phyloP scores from a whole-genome alignment of 73 alveolate species.

The Tetrahymena elliotti region DNA sequence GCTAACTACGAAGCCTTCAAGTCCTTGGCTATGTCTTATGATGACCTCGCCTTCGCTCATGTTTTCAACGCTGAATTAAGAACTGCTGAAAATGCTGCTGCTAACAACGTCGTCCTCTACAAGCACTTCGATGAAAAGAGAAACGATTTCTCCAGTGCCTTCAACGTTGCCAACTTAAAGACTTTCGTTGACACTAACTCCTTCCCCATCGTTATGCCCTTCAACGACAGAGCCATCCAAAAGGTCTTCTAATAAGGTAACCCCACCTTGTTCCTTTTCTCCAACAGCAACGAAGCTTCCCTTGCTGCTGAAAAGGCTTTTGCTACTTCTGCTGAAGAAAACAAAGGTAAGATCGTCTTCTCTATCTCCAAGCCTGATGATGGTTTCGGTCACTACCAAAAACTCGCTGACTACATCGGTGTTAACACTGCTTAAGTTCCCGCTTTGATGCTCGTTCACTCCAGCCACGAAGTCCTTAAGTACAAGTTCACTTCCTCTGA shows the following conservation, averaged over 20 bases:
- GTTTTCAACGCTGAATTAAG: constrained; percentile 44
- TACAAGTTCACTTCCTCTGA: constrained; percentile 53
- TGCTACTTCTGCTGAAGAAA: constrained; percentile 61
- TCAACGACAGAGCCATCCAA: constrained; percentile 81
- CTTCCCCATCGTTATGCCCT: constrained; percentile 77
- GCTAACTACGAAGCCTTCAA: constrained; percentile 56
- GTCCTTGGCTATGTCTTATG: constrained; percentile 59
- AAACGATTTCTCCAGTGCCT: constrained; percentile 55
- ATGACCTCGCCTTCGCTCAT: constrained; percentile 68
- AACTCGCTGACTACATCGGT: constrained; percentile 83
- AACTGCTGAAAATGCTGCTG: constrained; percentile 46
- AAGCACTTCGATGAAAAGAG: constrained; percentile 72
- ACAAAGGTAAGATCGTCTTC: constrained; percentile 64
- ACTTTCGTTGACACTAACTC: constrained; percentile 57
- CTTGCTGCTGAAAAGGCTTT: constrained; percentile 48
- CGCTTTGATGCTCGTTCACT: constrained; percentile 61
- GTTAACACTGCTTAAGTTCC: constrained; percentile 61
- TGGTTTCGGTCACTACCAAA: constrained; percentile 55
- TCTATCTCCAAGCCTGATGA: constrained; percentile 63
- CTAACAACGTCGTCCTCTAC: constrained; percentile 56
- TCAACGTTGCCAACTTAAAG: constrained; percentile 42
- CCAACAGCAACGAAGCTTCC: constrained; percentile 55
- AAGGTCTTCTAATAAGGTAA: constrained; percentile 71
- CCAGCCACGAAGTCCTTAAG: constrained; percentile 60
- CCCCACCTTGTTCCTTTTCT: constrained; percentile 80